These are phyloP conservation scores for Amanita exitialis DNA, from an alignment of 768 basidiomycete genomes.

Conservation along the genomic window DNA sequence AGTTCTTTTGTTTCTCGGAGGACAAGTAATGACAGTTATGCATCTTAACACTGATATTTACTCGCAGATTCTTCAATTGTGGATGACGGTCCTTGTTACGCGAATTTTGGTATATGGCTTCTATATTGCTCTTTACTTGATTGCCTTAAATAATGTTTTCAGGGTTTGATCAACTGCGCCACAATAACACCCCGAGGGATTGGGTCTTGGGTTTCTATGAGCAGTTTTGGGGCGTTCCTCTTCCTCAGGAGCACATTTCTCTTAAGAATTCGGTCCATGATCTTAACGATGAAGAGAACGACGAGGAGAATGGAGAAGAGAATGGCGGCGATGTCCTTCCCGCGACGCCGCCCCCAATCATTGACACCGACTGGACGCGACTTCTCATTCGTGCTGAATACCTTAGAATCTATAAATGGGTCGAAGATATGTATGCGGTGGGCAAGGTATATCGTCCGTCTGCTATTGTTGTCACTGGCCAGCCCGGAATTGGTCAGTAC, in stretches of 20 bases:
- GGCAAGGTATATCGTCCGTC: slow-evolving; percentile 1
- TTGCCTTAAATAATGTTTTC: neutral
- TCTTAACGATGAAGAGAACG: neutral
- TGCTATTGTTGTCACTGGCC: slow-evolving; percentile 8
- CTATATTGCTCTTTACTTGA: slow-evolving; percentile 1
- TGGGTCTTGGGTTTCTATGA: neutral
- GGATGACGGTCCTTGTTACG: neutral
- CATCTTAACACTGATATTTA: slow-evolving; percentile 1
- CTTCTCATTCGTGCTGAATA: slow-evolving; percentile 9
- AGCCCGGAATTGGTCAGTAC: slow-evolving; percentile 7
- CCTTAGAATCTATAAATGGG: slow-evolving; percentile 7
- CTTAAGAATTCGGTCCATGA: neutral
- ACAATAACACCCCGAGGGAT: neutral
- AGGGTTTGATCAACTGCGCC: neutral
- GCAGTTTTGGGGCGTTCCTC: slow-evolving; percentile 1
- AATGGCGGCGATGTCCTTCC: neutral
- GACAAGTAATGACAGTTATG: no score
- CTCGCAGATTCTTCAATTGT: neutral
- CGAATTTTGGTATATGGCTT: slow-evolving; percentile 1
- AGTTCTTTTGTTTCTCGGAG: no score
- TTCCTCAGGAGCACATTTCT: slow-evolving; percentile 1
- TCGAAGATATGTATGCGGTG: slow-evolving; percentile 1
- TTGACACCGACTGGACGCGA: neutral
- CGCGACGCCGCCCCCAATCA: slow-evolving; percentile 3
- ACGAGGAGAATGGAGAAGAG: neutral